Percentiles rank a stretch among this genome's conserved stretches.
Conservation (phyloP, 495 filamentous ascomycete species). For the Hypoxylon trugodes region DNA sequence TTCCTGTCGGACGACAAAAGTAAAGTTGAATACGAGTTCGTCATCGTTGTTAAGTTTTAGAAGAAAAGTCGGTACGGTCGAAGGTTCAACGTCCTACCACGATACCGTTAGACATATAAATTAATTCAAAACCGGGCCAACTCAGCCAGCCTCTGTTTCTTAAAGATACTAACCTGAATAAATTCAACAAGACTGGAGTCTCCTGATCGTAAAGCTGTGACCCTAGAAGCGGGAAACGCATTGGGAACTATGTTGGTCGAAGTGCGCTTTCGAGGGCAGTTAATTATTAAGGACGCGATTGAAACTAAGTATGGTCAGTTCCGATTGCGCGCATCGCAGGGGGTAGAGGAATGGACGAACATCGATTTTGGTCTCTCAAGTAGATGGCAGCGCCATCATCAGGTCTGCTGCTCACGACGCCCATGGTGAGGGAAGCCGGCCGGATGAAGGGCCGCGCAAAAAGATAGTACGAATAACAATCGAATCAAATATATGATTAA, state of each 20-base stretch:
- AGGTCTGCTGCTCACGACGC: slow-evolving; percentile 87
- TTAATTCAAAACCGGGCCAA: background rate
- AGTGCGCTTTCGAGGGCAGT: slow-evolving; percentile 75
- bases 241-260: slow-evolving; percentile 85
- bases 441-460: slow-evolving; percentile 37
- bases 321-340: slow-evolving; percentile 21
- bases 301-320: slow-evolving; percentile 68
- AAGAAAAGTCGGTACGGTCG: slow-evolving; percentile 74
- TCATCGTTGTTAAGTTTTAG: slow-evolving; percentile 89
- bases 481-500: slow-evolving; percentile 12
- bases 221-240: slow-evolving; percentile 83
- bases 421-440: slow-evolving; percentile 67
- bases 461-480: slow-evolving; percentile 20
- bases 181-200: slow-evolving; percentile 86
- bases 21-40: slow-evolving; percentile 90
- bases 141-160: background rate
- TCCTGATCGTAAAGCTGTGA: slow-evolving; percentile 78
- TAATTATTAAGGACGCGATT: slow-evolving; percentile 80
- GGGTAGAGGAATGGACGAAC: slow-evolving; percentile 59
- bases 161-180: slow-evolving; percentile 79
- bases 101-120: slow-evolving; percentile 22
- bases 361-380: slow-evolving; percentile 88
- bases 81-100: slow-evolving; percentile 79
- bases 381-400: slow-evolving; percentile 86
- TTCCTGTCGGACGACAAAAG: slow-evolving; percentile 82